phyloP scores from a whole-genome alignment of 345 rosid genomes.

The Populus ilicifolia region DNA sequence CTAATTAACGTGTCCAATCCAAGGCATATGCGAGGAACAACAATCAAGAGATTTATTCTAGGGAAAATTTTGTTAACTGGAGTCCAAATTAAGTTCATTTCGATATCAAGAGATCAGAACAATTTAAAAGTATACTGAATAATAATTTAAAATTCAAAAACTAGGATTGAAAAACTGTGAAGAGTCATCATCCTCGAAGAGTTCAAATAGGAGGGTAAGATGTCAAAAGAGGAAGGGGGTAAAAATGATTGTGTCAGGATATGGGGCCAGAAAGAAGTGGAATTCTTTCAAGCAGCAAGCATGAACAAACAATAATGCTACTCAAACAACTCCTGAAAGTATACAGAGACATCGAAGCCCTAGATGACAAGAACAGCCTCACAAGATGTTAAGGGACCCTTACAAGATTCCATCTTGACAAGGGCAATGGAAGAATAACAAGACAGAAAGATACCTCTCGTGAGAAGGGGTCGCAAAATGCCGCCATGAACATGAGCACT shows the following conservation, averaged over 20 bases:
- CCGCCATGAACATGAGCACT: constrained; percentile 25
- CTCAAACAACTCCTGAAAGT: constrained; percentile 31
- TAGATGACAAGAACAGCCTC: constrained; percentile 17
- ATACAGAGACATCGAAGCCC: constrained; percentile 27
- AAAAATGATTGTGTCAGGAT: constrained; percentile 16
- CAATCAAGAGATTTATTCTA: neutral
- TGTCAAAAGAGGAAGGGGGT: neutral
- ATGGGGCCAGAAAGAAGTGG: constrained; percentile 24
- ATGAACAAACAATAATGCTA: constrained; percentile 38
- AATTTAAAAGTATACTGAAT: too few species aligned
- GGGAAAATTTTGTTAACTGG: neutral
- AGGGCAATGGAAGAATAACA: neutral
- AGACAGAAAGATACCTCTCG: constrained; percentile 23
- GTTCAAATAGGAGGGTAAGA: neutral
- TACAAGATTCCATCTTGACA: constrained; percentile 22
- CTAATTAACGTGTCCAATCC: neutral
- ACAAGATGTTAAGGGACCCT: neutral
- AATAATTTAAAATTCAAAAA: too few species aligned
- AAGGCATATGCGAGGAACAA: too few species aligned
- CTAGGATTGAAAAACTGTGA: neutral
- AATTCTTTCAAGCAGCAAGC: constrained; percentile 23
- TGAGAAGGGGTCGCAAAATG: constrained; percentile 10
- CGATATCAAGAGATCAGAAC: too few species aligned
- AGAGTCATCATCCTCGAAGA: neutral
- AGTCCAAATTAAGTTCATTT: neutral